These are phyloP conservation scores for Sporisorium iseilematis-ciliati DNA, from an alignment of 1,284 basidiomycete species.

Conservation along the genomic window DNA sequence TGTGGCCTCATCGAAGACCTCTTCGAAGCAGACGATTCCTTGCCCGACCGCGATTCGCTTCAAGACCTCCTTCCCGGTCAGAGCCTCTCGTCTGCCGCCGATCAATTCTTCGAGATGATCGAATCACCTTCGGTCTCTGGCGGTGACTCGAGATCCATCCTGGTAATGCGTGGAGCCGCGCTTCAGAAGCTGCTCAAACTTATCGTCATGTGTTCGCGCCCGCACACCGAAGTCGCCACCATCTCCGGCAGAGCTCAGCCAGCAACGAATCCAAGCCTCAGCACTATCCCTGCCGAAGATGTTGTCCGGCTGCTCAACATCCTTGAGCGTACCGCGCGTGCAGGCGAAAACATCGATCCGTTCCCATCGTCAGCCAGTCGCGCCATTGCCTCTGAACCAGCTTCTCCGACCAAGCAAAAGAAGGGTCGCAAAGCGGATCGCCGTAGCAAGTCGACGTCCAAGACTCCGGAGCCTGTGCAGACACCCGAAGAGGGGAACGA, in stretches of 20 bases:
- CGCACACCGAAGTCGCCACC: conserved; percentile 25
- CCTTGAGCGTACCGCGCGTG: conserved; percentile 50
- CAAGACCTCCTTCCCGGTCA: conserved; percentile 73
- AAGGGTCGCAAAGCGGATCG: conserved; percentile 24
- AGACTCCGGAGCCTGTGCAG: conserved; percentile 29
- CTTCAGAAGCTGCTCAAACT: conserved; percentile 52
- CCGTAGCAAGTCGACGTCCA: conserved; percentile 26
- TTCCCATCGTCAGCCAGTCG: conserved; percentile 41
- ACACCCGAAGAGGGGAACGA: conserved; percentile 2
- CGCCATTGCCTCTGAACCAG: conserved; percentile 13
- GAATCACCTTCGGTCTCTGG: conserved; percentile 28
- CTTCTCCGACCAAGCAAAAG: conserved; percentile 35
- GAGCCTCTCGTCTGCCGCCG: conserved; percentile 78
- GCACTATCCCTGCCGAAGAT: conserved; percentile 31
- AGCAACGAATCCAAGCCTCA: conserved; percentile 17
- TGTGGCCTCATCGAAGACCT: conserved; percentile 81
- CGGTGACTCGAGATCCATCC: conserved; percentile 16
- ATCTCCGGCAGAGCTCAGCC: conserved; percentile 20
- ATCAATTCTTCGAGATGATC: conserved; percentile 70
- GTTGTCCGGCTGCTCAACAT: conserved; percentile 46
- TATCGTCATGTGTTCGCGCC: conserved; percentile 39
- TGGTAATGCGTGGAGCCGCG: conserved; percentile 38
- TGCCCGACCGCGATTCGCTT: conserved; percentile 77
- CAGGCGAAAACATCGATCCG: conserved; percentile 41
- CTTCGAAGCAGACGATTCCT: conserved; percentile 85